Evolutionary conservation across 2,329 filamentous ascomycete species (phyloP).

Genomic region (Huntiella decipiens): DNA sequence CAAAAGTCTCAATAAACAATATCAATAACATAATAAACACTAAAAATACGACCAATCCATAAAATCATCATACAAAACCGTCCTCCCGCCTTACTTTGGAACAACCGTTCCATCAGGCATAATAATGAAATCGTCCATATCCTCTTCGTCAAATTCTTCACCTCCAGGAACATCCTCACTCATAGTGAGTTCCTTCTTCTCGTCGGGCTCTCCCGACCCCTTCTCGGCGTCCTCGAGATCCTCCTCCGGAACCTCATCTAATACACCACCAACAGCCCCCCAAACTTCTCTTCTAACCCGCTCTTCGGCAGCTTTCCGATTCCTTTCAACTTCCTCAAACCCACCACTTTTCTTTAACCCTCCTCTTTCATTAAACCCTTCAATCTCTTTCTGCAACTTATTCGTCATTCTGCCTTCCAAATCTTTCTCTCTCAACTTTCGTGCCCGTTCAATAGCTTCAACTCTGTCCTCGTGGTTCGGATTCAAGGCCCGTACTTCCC

Average conservation of each 20-base stretch:
- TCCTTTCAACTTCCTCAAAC: conserved; percentile 78
- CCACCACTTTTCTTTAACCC: conserved; percentile 93
- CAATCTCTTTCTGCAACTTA: conserved; percentile 66
- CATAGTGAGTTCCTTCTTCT: conserved; percentile 2
- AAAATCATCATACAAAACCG: neutral
- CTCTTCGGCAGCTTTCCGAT: conserved; percentile 72
- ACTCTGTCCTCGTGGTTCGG: conserved; percentile 86
- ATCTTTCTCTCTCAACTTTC: conserved; percentile 78
- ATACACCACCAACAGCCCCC: conserved; percentile 30
- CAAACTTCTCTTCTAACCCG: conserved; percentile 62
- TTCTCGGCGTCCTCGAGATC: neutral
- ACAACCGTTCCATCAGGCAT: conserved; percentile 10
- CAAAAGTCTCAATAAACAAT: neutral
- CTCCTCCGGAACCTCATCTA: conserved; percentile 15
- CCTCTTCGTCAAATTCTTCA: conserved; percentile 5
- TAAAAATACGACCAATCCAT: neutral
- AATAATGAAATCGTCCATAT: conserved; percentile 11
- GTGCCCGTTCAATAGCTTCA: conserved; percentile 92
- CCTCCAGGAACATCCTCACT: conserved; percentile 4
- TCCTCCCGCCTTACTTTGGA: neutral
- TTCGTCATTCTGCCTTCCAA: conserved; percentile 58
- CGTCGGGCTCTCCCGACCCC: neutral
- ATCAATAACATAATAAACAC: neutral
- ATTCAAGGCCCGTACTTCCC: conserved; percentile 80
- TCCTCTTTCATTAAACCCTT: conserved; percentile 69